Conservation (phyloP, 2,329 filamentous ascomycete species). For the Trichoderma harzianum region DNA sequence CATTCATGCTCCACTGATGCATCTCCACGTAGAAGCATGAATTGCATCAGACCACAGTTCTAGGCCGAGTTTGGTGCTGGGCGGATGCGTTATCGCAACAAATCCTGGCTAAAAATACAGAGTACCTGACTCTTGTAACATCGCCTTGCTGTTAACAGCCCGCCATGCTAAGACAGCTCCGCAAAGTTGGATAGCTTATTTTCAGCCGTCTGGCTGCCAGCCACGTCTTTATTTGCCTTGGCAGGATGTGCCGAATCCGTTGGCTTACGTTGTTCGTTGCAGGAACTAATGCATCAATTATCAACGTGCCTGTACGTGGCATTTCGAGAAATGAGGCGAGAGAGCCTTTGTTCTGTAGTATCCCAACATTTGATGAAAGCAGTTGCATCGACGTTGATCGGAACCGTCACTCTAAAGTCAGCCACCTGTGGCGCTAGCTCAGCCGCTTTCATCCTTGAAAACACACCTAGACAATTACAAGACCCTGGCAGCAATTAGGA, state of each 20-base stretch:
- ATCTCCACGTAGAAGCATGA: slow-evolving; percentile 10
- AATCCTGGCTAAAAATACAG: neutral
- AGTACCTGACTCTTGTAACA: neutral
- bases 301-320: neutral
- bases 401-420: neutral
- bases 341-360: slow-evolving; percentile 18
- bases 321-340: neutral
- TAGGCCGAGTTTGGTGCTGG: neutral
- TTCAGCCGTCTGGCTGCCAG: neutral
- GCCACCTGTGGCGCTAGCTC: slow-evolving; percentile 9
- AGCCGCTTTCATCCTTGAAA: neutral
- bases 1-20: slow-evolving; percentile 6
- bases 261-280: neutral
- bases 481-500: slow-evolving; percentile 4
- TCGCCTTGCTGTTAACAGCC: neutral
- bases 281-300: neutral
- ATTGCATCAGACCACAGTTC: slow-evolving; percentile 1
- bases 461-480: neutral
- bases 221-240: neutral
- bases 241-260: neutral
- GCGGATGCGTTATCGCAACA: neutral
- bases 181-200: neutral
- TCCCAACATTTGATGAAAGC: neutral
- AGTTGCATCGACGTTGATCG: neutral
- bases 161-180: neutral